Base-by-base conservation (phyloP, 139 green algal species). In the Asterochloris erici region DNA sequence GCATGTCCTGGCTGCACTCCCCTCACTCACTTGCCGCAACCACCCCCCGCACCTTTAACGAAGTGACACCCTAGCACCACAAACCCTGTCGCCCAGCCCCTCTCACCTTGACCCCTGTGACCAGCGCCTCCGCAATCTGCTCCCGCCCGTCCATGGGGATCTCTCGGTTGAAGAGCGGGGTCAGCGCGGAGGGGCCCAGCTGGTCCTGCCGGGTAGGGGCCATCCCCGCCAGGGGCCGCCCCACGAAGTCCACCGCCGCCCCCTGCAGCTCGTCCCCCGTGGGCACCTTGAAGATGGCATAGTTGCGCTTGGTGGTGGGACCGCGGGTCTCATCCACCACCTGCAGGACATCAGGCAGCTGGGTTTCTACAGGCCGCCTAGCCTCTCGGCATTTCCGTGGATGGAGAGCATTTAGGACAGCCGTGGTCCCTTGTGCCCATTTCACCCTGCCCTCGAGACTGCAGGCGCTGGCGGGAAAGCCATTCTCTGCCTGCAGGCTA, bases 251-350 rank as follows among this genome's bases (percentile, higher is more conserved):
- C 2, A 93, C 86, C 12, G 93, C 79, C 60, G 83, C 27, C 11
- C 81, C 78, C n/a, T n/a, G 23, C 10, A 80, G 71, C 19, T 69
- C 68, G 17, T 63, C 47, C 60, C 74, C 78, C 68, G 82, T 79
- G 38, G 89, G 89, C 83, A 95, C 81, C 60, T 74, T 74, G 12
- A 80, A 64, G 26, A 91, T 60, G 62, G 94, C 88, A 68, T 92
- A 97, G 64, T 97, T 91, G 63, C 93, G 91, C 69, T 92, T 92
- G 19, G 94, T 97, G n/a, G 86, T 84, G 19, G 93, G 89, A 11
- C 94, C 94, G 69, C 91, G 77, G 9, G 83, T 77, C 10, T 92
- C 91, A 73, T 97, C 94, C 27, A 95, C 84, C 23, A 97, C 90
- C 91, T 94, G 88, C 70, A 66, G 23, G 15, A 54, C 38, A 54